Percentiles rank a stretch among this genome's conserved stretches.
Conservation (phyloP, 1,284 basidiomycete species). For the Cerioporus squamosus region DNA sequence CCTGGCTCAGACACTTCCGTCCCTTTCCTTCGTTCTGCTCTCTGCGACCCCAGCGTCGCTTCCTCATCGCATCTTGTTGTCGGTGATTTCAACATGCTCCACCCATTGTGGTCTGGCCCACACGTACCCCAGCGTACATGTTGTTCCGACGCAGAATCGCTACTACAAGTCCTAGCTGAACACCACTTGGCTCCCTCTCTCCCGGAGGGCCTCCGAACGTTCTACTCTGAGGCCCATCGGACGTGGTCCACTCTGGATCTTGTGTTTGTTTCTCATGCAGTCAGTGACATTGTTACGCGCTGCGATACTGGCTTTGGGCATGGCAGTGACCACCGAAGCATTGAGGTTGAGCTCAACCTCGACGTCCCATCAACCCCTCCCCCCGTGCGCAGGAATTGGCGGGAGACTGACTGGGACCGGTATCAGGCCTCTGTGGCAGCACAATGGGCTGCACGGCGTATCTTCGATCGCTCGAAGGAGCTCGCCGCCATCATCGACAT, state of each 20-base stretch:
- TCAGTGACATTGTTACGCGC: neutral
- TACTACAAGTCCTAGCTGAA: neutral
- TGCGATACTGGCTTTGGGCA: neutral
- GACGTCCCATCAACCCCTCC: neutral
- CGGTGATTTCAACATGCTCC: constrained; percentile 12
- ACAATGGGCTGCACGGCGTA: too few species aligned
- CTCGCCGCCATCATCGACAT: neutral
- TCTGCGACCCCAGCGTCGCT: neutral
- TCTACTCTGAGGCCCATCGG: neutral
- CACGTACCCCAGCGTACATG: constrained; percentile 20
- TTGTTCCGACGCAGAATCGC: constrained; percentile 28
- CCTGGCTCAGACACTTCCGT: neutral
- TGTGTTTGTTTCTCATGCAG: neutral
- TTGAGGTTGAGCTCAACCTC: neutral
- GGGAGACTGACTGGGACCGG: too few species aligned
- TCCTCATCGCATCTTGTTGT: neutral
- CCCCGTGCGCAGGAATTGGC: neutral
- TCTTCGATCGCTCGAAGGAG: neutral
- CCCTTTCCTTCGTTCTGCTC: neutral
- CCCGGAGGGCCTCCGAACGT: neutral
- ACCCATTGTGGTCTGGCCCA: constrained; percentile 3
- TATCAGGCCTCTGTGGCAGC: too few species aligned
- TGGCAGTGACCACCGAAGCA: neutral
- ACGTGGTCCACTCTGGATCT: constrained; percentile 10
- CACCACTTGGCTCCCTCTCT: neutral